Conservation (phyloP, 176 grass and related monocot species). For the Saccharum spontaneum region DNA sequence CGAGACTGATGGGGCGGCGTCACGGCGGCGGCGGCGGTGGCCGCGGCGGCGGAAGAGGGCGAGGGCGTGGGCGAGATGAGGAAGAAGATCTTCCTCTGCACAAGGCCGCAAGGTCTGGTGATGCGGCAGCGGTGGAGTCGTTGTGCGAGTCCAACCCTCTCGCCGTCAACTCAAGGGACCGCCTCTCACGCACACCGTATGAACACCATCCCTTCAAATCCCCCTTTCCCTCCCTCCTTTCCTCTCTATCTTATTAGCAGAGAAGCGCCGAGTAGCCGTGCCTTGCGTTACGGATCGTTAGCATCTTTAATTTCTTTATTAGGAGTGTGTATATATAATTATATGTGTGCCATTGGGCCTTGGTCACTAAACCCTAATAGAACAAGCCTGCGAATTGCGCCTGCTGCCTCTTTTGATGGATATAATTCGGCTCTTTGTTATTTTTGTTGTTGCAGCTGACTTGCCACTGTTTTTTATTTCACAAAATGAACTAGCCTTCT, state of each 20-base stretch:
- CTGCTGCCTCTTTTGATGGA: background rate
- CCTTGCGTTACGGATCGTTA: background rate
- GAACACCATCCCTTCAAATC: background rate
- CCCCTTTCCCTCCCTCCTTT: background rate
- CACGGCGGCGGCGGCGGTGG: background rate
- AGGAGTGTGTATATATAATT: background rate
- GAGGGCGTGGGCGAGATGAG: constrained; percentile 28
- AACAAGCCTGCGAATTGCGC: background rate
- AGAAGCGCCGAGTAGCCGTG: background rate
- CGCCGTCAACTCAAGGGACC: constrained; percentile 48
- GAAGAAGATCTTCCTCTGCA: constrained; percentile 41
- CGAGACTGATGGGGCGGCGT: constrained; percentile 41
- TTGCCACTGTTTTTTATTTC: background rate
- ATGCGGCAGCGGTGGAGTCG: constrained; percentile 34
- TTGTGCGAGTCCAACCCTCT: constrained; percentile 49
- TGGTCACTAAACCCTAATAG: background rate
- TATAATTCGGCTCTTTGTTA: background rate
- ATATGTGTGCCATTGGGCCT: background rate
- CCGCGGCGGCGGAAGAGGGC: constrained; percentile 13
- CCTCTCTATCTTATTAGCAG: background rate
- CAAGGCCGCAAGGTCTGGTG: constrained; percentile 44
- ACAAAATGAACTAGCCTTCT: background rate
- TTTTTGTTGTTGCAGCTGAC: background rate
- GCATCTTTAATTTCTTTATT: background rate
- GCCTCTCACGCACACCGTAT: constrained; percentile 54